Evolutionary conservation across 306 rosid genomes (phyloP), one percentile per base, ranked within the genome.

Genomic region (Cicer pinnatifidum): DNA sequence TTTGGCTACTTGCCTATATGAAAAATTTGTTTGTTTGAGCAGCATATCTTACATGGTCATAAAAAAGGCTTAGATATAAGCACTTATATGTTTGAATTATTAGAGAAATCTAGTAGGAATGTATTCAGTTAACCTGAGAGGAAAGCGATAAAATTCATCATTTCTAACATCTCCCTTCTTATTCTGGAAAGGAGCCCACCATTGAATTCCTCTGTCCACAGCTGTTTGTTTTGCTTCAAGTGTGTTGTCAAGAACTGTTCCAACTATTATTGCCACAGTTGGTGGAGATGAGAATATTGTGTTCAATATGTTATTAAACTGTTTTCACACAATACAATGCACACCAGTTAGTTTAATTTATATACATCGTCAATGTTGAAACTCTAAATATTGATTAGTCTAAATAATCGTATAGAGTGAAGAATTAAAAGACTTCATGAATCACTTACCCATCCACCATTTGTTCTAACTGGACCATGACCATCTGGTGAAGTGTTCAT

Each of bases 201-300:
- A 94, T 69, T 82, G 86, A 58, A 94, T 15, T 76, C 98, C 98
- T 79, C 98, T 86, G 35, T 94, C 97, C 5, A 15, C 71, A 4
- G 23, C 62, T 6, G 81, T 43, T 1, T 64, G 11, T 67, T 75
- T 84, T 1, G 88, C 92, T 0, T 91, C 98, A 1, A 94, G 87
- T 1, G 98, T 91, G 83, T 85, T 90, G 80, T 94, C 98, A 1
- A 94, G 73, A 35, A 94, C 1, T 0, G 96, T 89, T 78, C 98
- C 98, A 2, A 94, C 91, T 0, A 89, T 86, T 76, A 91, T 87
- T 15, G 91, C 98, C 58, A 94, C 89, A 1, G 95, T 86, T 13
- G 98, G 91, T 0, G 97, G 75, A 11, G 98, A 94, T 1, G 98
- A 89, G 88, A 94, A 94, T 65, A 94, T 87, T 11, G 97, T 86